A percentile compares a stretch with the other conserved stretches of the same genome.
phyloP scores from a whole-genome alignment of 768 basidiomycete species.

The Lactarius pseudohatsudake region DNA sequence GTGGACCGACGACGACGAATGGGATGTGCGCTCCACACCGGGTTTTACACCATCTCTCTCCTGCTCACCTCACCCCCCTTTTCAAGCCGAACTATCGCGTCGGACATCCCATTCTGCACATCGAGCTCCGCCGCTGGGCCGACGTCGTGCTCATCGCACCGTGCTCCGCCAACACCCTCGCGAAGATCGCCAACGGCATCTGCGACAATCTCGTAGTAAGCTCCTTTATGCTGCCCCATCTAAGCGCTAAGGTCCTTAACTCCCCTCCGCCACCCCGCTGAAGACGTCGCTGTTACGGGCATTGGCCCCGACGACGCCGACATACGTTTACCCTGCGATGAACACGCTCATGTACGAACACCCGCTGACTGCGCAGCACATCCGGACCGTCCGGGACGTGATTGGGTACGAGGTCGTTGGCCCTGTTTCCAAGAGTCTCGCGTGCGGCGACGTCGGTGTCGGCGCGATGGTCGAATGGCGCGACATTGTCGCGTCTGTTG shows the following conservation, averaged over 20 bases:
- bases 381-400: slow-evolving; percentile 70
- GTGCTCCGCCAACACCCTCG: slow-evolving; percentile 94
- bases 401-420: slow-evolving; percentile 81
- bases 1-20: slow-evolving; percentile 93
- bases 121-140: slow-evolving; percentile 92
- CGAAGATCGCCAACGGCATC: slow-evolving; percentile 84
- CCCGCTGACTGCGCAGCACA: slow-evolving; percentile 83
- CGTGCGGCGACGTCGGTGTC: slow-evolving; percentile 91
- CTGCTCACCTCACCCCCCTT: background rate
- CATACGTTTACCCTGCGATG: slow-evolving; percentile 96
- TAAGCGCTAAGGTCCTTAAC: background rate
- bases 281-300: slow-evolving; percentile 84
- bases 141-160: slow-evolving; percentile 94
- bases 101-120: slow-evolving; percentile 93
- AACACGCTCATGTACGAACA: slow-evolving; percentile 98
- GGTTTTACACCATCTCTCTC: background rate
- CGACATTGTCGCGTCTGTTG: slow-evolving; percentile 78
- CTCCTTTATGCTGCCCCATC: background rate
- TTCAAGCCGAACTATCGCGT: slow-evolving; percentile 66
- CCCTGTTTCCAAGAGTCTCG: slow-evolving; percentile 83
- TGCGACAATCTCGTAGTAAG: slow-evolving; percentile 90
- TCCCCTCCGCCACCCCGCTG: background rate
- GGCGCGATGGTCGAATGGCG: slow-evolving; percentile 98
- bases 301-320: slow-evolving; percentile 77
- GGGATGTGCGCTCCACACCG: slow-evolving; percentile 59